phyloP scores from a whole-genome alignment of 441 rosid genomes.

The Mallotus repandus region DNA sequence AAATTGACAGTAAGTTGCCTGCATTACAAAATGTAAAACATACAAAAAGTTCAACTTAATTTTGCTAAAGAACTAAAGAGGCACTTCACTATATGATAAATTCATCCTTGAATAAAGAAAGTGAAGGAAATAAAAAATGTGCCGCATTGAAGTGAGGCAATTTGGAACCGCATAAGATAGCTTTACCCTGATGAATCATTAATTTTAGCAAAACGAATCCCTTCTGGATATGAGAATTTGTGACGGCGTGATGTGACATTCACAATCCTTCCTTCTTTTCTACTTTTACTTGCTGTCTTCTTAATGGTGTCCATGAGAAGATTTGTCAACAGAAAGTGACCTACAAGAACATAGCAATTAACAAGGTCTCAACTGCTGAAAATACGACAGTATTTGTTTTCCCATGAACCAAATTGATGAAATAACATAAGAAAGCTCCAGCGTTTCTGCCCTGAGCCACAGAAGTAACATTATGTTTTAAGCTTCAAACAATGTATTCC shows the following conservation, averaged over 20 bases:
- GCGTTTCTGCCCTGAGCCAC: not conserved
- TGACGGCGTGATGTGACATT: slow-evolving; percentile 59
- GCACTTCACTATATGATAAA: not conserved
- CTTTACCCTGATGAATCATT: slow-evolving; percentile 50
- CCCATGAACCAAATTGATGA: not conserved
- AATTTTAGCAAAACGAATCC: slow-evolving; percentile 52
- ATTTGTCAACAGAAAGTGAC: slow-evolving; percentile 66
- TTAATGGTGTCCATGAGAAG: slow-evolving; percentile 62
- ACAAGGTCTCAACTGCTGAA: not conserved
- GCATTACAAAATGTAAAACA: not conserved
- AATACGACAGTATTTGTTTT: no score
- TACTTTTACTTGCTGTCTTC: slow-evolving; percentile 44
- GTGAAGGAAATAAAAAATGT: not conserved
- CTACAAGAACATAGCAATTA: slow-evolving; percentile 26
- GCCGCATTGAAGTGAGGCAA: not conserved
- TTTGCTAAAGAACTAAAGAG: not conserved
- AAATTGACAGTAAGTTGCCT: not conserved
- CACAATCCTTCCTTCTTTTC: slow-evolving; percentile 57
- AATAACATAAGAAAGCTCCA: not conserved
- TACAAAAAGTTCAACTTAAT: not conserved
- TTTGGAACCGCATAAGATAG: not conserved
- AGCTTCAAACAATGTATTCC: not conserved
- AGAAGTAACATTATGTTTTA: not conserved
- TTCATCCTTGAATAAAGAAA: not conserved
- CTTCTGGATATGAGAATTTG: slow-evolving; percentile 39